Percentiles rank a stretch among this genome's conserved stretches.
Evolutionary conservation across 768 basidiomycete genomes (phyloP).

Genomic region (Boletus huronensis): DNA sequence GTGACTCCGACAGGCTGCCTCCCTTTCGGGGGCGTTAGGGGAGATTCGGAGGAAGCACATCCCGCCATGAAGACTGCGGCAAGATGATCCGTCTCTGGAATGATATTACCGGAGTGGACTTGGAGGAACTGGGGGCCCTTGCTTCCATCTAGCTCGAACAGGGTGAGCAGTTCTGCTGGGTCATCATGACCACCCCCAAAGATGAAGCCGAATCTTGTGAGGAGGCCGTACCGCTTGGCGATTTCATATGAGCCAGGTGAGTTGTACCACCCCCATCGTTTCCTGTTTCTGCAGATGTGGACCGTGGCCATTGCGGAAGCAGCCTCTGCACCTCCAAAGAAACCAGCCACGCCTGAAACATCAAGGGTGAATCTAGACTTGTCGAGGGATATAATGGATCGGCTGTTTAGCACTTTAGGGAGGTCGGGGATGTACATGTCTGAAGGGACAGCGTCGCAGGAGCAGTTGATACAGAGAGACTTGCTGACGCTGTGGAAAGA

Average conservation of each 20-base stretch:
- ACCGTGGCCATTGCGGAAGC: conserved; percentile 33
- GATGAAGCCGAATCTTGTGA: conserved; percentile 27
- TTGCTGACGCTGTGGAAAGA: neutral
- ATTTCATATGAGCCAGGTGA: conserved; percentile 32
- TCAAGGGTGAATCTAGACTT: conserved; percentile 20
- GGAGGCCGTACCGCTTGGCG: conserved; percentile 29
- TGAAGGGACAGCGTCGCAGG: neutral
- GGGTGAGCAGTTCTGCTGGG: conserved; percentile 4
- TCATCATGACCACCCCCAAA: conserved; percentile 22
- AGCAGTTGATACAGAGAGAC: neutral
- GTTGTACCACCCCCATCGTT: conserved; percentile 33
- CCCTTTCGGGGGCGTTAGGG: neutral
- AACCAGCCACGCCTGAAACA: conserved; percentile 18
- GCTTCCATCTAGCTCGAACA: conserved; percentile 6
- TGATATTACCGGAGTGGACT: conserved; percentile 5
- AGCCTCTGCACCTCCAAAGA: conserved; percentile 30
- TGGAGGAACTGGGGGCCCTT: conserved; percentile 9
- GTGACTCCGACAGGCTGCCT: conserved; percentile 5
- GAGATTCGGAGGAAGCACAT: neutral
- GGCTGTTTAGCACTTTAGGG: neutral
- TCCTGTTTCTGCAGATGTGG: conserved; percentile 27
- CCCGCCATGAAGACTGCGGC: conserved; percentile 2
- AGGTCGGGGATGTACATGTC: conserved; percentile 3
- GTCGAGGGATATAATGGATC: conserved; percentile 5
- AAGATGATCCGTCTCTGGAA: conserved; percentile 7